Evolutionary conservation across 2,329 filamentous ascomycete genomes (phyloP), one percentile per base, ranked within the genome.

Genomic region (Trichophyton mentagrophytes): DNA sequence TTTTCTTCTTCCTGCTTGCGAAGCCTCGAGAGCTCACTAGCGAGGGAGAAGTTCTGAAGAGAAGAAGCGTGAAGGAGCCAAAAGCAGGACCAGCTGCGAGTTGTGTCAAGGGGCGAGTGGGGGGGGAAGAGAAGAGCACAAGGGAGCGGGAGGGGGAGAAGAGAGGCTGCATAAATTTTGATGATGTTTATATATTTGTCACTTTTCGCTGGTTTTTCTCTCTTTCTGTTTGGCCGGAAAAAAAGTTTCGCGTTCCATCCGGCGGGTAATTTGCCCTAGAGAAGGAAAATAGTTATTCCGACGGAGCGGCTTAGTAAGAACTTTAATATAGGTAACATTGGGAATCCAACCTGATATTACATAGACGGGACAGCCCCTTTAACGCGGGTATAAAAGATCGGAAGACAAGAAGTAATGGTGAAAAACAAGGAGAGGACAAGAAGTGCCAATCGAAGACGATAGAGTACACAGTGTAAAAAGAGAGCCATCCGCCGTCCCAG

Each of bases 1-100:
- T 99, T 75, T 84, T 90, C 75, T 82, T 85, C 72, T 81, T 78
- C 68, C 78, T 80, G 69, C 73, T 79, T 63, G 82, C 80, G 78
- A 82, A 84, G 65, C 74, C 60, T 49, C 66, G 64, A 15, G 57
- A 49, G 57, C n/a, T 25, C 30, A 49, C 44, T 36, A 46, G 27
- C 11, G 56, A 46, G 5, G 36, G 53, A 25, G 59, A 57, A 57
- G 58, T n/a, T 20, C 44, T 59, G 30, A 58, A 22, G 33, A 38
- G 27, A 53, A 58, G 55, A 53, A 57, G 33, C 4, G 51, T 56
- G 60, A 49, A 60, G 70, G 71, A 73, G 68, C 79, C 15, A 42
- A 82, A 78, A 66, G 81, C 82, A 85, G 82, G 79, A 76, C 83
- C 80, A 76, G 82, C 82, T 84, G 82, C 82, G 74, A 75, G 68